Conservation (phyloP, 352 stramenopile species). For the Phytopythium delawarense region DNA sequence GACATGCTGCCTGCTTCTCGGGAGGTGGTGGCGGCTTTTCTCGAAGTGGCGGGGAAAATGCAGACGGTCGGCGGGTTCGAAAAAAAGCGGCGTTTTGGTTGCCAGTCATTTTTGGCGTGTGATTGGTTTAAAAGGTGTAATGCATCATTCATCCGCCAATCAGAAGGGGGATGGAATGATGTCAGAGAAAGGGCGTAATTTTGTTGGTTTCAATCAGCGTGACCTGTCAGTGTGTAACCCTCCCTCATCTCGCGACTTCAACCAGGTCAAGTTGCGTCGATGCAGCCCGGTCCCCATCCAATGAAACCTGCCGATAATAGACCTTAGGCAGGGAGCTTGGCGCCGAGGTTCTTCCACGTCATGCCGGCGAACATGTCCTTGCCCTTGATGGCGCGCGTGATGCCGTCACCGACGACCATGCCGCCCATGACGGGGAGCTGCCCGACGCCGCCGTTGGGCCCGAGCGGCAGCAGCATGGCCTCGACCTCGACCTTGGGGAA, state of each 20-base stretch:
- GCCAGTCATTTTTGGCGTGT: not conserved
- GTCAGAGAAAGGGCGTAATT: not conserved
- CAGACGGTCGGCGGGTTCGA: not conserved
- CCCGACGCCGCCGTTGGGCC: conserved; percentile 24
- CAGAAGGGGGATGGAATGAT: not conserved
- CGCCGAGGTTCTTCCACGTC: conserved; percentile 15
- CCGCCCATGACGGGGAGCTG: conserved; percentile 28
- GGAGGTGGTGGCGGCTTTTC: not conserved
- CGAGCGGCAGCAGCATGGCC: conserved; percentile 29
- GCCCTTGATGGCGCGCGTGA: conserved; percentile 25
- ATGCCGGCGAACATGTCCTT: conserved; percentile 27
- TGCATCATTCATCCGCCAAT: not conserved
- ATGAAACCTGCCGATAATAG: no score
- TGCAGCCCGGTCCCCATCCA: no score
- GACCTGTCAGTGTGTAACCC: not conserved
- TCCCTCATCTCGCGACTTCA: not conserved
- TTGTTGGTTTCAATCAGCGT: not conserved
- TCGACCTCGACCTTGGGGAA: conserved; percentile 16
- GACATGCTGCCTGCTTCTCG: conserved; percentile 1
- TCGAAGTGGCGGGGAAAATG: not conserved
- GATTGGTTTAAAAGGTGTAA: not conserved
- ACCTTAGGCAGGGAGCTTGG: not conserved
- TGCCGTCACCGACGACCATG: conserved; percentile 24
- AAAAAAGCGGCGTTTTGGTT: conserved; percentile 1
- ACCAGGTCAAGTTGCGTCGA: conserved; percentile 1